Evolutionary conservation across 2,329 filamentous ascomycete species (phyloP).

Genomic region (Hypoxylon sp.): DNA sequence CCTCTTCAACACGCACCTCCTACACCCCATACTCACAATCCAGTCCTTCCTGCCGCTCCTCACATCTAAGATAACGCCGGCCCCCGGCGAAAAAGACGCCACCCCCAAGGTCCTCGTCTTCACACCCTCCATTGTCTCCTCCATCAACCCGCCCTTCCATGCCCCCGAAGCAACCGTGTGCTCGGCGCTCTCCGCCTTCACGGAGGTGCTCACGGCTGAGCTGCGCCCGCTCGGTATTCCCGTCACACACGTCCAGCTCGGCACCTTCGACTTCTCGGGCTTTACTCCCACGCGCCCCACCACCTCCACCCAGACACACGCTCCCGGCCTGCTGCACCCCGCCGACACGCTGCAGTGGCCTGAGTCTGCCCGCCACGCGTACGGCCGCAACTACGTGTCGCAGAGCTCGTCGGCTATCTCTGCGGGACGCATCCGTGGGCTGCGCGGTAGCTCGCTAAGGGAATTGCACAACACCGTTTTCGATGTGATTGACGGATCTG

Average conservation of each 20-base stretch:
- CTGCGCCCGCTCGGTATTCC: constrained; percentile 80
- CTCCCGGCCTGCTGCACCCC: constrained; percentile 56
- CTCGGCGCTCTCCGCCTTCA: constrained; percentile 87
- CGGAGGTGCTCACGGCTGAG: constrained; percentile 82
- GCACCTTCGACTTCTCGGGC: constrained; percentile 86
- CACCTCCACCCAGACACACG: constrained; percentile 5
- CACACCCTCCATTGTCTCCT: constrained; percentile 84
- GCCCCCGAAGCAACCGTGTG: constrained; percentile 88
- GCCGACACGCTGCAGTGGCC: constrained; percentile 74
- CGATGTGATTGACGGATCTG: constrained; percentile 81
- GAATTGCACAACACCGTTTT: constrained; percentile 90
- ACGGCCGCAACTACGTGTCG: constrained; percentile 71
- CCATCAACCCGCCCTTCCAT: constrained; percentile 82
- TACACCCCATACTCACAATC: constrained; percentile 88
- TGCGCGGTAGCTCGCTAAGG: constrained; percentile 78
- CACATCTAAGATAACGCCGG: constrained; percentile 68
- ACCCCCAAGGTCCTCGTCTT: constrained; percentile 80
- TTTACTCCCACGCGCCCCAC: constrained; percentile 63
- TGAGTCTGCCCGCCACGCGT: constrained; percentile 69
- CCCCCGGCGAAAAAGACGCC: constrained; percentile 52
- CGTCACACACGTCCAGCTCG: constrained; percentile 89
- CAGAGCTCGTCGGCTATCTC: constrained; percentile 68
- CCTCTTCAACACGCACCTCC: constrained; percentile 89
- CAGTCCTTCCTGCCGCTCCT: constrained; percentile 90
- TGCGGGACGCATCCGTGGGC: constrained; percentile 68